Evolutionary conservation across 2,329 filamentous ascomycete genomes (phyloP), one percentile per base, ranked within the genome.

Genomic region (Rachicladosporium sp.): DNA sequence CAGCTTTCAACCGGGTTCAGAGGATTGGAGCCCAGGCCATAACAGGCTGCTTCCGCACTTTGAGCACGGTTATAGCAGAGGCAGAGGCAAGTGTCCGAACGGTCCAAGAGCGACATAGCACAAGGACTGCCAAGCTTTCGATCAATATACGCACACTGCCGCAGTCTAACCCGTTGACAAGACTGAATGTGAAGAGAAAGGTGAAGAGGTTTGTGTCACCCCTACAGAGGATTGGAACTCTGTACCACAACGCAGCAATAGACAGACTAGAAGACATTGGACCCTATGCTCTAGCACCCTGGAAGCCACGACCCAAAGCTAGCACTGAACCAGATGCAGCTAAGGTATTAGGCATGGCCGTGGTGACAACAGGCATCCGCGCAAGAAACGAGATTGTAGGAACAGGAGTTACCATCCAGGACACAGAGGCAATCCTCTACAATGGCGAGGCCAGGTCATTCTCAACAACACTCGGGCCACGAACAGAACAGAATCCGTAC

Each of bases 351-450:
- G 6, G 3, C 6, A 27, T 27, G 23, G 23, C 23, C 23, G 23
- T 7, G 4, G 6, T 27, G 4, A 31, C 8, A 8, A 32, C 34
- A 13, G 38, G 23, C 33, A 41, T 36, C 33, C 33, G 38, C n/a
- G 38, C 33, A 29, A 41, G 33, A 8, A 36, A 41, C 29, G 12
- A 10, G 4, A 13, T 31, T 33, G 33, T 36, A 2, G 33, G 38
- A 29, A 41, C 36, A 3, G 33, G 29, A n/a, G 33, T 33, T 34
- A 29, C 33, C 2, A 36, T 33, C 27, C 27, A 36, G 3, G 33
- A 34, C 13, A 41, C 29, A 1, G 38, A 19, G 15, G 15, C 15
- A 19, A 19, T 19, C 15, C 15, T 19, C 15, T 19, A 19, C 5
- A 19, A 19, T 19, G 15, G 15, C 5, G 15, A 19, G 15, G 15